These are phyloP conservation scores for Nitzschia sp. DNA, from an alignment of 108 stramenopile species.

Conservation along the genomic window DNA sequence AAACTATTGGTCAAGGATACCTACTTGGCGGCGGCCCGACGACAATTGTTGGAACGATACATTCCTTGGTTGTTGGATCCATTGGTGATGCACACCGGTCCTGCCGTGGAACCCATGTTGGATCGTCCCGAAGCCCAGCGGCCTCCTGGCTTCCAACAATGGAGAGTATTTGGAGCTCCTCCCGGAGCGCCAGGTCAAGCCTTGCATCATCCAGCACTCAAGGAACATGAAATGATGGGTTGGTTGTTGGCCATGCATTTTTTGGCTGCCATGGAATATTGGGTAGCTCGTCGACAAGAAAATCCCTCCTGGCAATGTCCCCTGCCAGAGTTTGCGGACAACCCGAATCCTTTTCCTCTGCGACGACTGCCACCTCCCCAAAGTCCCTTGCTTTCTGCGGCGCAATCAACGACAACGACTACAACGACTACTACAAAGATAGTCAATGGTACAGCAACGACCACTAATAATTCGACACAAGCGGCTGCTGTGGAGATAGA, in stretches of 20 bases:
- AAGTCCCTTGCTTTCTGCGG: neutral
- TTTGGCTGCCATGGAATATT: conserved; percentile 50
- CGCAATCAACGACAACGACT: neutral
- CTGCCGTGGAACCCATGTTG: conserved; percentile 43
- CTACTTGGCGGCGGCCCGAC: conserved; percentile 36
- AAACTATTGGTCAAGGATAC: conserved; percentile 72
- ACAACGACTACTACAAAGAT: too few relatives aligned
- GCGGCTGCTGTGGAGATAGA: too few relatives aligned
- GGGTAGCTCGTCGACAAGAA: neutral
- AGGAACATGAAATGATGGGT: conserved; percentile 69
- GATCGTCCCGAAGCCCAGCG: conserved; percentile 33
- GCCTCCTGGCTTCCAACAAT: conserved; percentile 62
- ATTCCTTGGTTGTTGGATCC: conserved; percentile 33
- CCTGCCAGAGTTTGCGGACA: neutral
- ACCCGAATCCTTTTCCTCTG: too few relatives aligned
- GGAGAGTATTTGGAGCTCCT: conserved; percentile 68
- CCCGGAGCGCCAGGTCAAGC: conserved; percentile 63
- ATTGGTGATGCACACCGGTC: conserved; percentile 48
- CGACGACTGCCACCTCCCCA: conserved; percentile 32
- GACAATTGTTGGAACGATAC: conserved; percentile 31
- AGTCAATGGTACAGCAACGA: too few relatives aligned
- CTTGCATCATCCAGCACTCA: conserved; percentile 59
- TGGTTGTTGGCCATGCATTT: conserved; percentile 75
- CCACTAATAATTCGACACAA: conserved; percentile 3
- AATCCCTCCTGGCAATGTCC: neutral